Base-by-base conservation (phyloP, 164 flowering plant species). In the Vitis riparia region DNA sequence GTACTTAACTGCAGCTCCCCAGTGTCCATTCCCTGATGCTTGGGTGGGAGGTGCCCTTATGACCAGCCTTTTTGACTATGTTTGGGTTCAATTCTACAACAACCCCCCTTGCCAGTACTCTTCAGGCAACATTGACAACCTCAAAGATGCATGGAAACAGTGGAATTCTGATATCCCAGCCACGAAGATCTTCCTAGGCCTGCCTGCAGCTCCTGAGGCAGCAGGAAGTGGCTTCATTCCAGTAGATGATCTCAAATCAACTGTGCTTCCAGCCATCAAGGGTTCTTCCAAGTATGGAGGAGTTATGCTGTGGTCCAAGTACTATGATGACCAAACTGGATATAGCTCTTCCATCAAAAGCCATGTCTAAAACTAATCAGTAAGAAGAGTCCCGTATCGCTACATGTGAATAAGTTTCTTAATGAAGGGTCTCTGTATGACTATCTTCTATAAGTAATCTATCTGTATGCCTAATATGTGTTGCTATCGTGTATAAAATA, bases 161-260 rank as follows among this genome's bases (percentile, higher is more conserved):
- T 76, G 81, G 80, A 77, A 52, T 29, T 59, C 75, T 1, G 71
- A 69, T 14, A 66, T 82, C 55, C 65, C 69, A 3, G 81, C 85
- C 3, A 65, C 62, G 5, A 69, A 77, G 47, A 77, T 79, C 53
- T 79, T 77, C 71, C 23, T 82, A 11, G 83, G 81, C 15, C 47
- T 79, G 8, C 85, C 83, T 4, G 85, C 83, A 5, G 68, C 83
- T 2, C 80, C 81, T 0, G 60, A 37, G 0, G 85, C 83, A 9
- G 85, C 85, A 3, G 83, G 85, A 65, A 80, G 81, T 63, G 83
- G 85, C 3, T 82, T 75, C 59, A 75, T 79, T 59, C 81, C 81
- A 0, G 75, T 51, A 2, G 15, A 53, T 27, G 85, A 70, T 70
- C 66, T 82, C n/a, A 73, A 17, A 5, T 75, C 81, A 0, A 27